Base-by-base conservation (phyloP, 164 flowering plant genomes). In the Magnolia changhungtana region DNA sequence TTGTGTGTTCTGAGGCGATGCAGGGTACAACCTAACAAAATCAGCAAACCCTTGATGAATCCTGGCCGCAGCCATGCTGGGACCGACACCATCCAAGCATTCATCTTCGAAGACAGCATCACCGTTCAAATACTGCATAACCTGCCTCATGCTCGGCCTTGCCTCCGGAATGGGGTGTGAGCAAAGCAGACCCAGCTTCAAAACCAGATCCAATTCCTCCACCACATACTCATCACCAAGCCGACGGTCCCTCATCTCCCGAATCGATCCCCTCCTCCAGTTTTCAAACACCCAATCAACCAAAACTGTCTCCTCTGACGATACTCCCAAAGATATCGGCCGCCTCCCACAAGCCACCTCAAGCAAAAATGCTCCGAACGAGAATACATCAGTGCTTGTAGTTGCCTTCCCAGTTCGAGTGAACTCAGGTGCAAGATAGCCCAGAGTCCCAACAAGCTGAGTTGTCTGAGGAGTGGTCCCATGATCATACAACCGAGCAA, bases 141-240 rank as follows among this genome's bases (percentile, higher is more conserved):
- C 16, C 61, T 55, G 61, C 61, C 61, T 11, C 61, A 16, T 55
- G 61, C 61, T 55, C 18, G 61, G 61, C 61, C 61, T 55, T 3
- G 11, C 2, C 18, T 55, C 61, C 61, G 61, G 61, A 9, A 45
- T 59, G 45, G 52, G 45, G 11, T 77, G 71, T 3, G 77, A 77
- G 27, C 82, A 80, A 1, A 77, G 68, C 59, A 80, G 50, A 1
- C 84, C 84, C 5, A 82, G 78, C 59, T 76, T 76, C 65, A 82
- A 71, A 4, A 79, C 80, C 78, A 82, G 71, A n/a, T 76, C 80
- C 72, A 77, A 67, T 19, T 82, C 81, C n/a, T 74, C 75, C 55
- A 0, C 67, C 21, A 69, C 76, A 66, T 73, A 82, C 10, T 64
- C 77, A 8, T n/a, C 49, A 14, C 65, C 63, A 23, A 82, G 67